Percentiles rank a stretch among this genome's conserved stretches.
Evolutionary conservation across 2,329 filamentous ascomycete species (phyloP).

Genomic region (Rhynchosporium agropyri): DNA sequence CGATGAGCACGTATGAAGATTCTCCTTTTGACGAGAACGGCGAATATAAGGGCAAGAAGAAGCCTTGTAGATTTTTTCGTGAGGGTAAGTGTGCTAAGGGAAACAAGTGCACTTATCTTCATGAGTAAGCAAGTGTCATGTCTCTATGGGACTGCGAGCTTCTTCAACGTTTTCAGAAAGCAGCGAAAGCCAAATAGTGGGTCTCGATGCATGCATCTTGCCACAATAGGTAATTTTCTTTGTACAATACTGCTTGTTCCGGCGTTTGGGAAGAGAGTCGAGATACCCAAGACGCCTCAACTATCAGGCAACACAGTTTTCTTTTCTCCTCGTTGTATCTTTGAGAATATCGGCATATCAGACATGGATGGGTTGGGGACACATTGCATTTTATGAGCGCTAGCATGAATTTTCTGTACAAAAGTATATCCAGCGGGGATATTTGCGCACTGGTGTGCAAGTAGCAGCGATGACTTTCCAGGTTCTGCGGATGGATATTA

Average conservation of each 20-base stretch:
- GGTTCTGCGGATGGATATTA: not conserved
- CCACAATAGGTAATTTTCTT: constrained; percentile 8
- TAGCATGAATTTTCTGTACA: constrained; percentile 5
- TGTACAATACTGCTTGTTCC: not conserved
- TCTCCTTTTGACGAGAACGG: constrained; percentile 38
- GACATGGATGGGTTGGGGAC: not conserved
- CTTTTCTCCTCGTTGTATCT: constrained; percentile 2
- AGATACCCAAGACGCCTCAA: not conserved
- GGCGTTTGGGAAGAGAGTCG: not conserved
- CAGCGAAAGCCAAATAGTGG: too few relatives aligned
- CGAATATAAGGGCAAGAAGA: constrained; percentile 59
- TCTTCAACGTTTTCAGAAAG: too few relatives aligned
- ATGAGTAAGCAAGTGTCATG: constrained; percentile 48
- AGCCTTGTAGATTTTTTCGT: constrained; percentile 70
- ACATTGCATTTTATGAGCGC: not conserved
- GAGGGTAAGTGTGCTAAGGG: constrained; percentile 74
- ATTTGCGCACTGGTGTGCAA: not conserved
- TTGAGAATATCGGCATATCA: not conserved
- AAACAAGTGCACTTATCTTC: constrained; percentile 73
- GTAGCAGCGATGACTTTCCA: not conserved
- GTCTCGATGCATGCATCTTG: not conserved
- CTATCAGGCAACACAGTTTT: not conserved
- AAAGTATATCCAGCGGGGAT: not conserved
- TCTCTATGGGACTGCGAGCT: not conserved
- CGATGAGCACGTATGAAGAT: constrained; percentile 25